These are phyloP conservation scores for Aegilops umbellulata DNA, from an alignment of 176 grass and related monocot genomes.

Conservation along the genomic window DNA sequence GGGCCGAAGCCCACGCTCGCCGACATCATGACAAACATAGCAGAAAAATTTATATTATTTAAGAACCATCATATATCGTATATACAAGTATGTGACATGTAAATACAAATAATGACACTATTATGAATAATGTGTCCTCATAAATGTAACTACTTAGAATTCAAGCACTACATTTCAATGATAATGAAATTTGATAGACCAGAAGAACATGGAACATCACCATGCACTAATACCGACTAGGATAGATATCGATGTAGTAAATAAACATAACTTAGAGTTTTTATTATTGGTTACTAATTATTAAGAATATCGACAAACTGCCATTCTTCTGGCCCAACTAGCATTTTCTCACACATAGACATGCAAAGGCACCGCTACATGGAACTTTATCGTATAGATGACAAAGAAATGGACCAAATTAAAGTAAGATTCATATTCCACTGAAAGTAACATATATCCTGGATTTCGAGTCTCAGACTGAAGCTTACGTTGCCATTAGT, in stretches of 20 bases:
- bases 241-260: neutral
- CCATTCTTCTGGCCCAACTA: constrained; percentile 4
- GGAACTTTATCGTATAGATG: neutral
- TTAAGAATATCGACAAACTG: neutral
- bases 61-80: neutral
- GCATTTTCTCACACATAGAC: neutral
- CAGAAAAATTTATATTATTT: too few species aligned
- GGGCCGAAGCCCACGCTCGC: too few species aligned
- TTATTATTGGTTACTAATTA: neutral
- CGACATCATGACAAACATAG: too few species aligned
- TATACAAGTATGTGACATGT: neutral
- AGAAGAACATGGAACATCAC: neutral
- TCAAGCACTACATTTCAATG: neutral
- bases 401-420: constrained; percentile 15
- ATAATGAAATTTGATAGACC: neutral
- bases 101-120: neutral
- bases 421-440: neutral
- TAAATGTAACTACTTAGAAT: neutral
- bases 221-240: neutral
- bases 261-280: neutral
- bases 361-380: neutral
- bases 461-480: neutral
- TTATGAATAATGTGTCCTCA: neutral
- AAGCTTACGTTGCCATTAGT: constrained; percentile 80
- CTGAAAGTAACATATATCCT: neutral